These are phyloP conservation scores for apple (Malus domestica) DNA, from an alignment of 306 rosid genomes.

Conservation along the genomic window DNA sequence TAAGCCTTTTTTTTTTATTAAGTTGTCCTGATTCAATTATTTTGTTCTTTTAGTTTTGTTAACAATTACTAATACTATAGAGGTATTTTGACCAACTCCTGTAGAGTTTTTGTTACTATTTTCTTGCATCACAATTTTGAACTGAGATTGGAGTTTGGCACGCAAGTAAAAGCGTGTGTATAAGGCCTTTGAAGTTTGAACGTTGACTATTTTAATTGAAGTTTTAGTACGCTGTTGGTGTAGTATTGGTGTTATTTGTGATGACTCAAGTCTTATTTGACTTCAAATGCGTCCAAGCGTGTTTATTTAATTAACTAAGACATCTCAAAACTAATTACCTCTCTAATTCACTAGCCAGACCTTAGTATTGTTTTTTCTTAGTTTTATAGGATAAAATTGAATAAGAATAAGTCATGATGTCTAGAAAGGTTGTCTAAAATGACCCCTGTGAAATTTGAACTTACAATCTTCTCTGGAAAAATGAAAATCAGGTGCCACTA, in stretches of 20 bases:
- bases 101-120: too few relatives aligned
- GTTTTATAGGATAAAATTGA: background rate
- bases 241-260: too few relatives aligned
- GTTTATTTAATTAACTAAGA: background rate
- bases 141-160: too few relatives aligned
- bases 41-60: too few relatives aligned
- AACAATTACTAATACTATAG: background rate
- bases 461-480: too few relatives aligned
- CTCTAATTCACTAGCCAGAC: background rate
- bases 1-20: background rate
- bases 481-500: too few relatives aligned
- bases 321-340: background rate
- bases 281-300: background rate
- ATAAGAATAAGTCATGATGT: background rate
- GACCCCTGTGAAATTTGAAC: background rate
- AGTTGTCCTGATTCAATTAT: background rate
- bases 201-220: too few relatives aligned
- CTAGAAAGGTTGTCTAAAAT: background rate
- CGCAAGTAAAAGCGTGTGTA: too few relatives aligned
- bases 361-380: background rate
- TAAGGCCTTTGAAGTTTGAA: too few relatives aligned
- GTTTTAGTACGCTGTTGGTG: too few relatives aligned
- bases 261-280: slow-evolving; percentile 3
- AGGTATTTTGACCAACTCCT: too few relatives aligned
- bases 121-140: too few relatives aligned